Conservation (phyloP, 176 grass and related monocot species). For the Triticum dicoccoides region DNA sequence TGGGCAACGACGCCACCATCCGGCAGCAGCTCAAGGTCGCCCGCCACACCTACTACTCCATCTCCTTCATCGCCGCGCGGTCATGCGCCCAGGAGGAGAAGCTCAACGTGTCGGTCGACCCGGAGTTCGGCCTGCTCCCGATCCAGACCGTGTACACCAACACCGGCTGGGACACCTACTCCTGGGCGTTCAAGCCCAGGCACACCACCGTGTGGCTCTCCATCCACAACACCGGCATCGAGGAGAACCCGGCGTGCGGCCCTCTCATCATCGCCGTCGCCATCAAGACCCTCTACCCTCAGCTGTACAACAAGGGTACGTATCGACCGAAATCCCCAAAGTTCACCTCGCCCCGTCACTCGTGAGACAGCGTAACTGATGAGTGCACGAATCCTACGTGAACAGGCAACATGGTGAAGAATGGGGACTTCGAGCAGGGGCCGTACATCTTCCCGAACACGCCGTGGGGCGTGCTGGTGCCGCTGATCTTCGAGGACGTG, state of each 20-base stretch:
- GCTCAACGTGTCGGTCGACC: slow-evolving; percentile 49
- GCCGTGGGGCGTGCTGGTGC: slow-evolving; percentile 53
- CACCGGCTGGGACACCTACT: slow-evolving; percentile 61
- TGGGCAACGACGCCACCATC: slow-evolving; percentile 63
- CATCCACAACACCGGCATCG: slow-evolving; percentile 57
- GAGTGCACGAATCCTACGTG: background rate
- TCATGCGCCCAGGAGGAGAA: slow-evolving; percentile 57
- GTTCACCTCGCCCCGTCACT: too few relatives aligned
- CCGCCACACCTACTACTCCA: slow-evolving; percentile 33
- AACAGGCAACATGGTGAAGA: slow-evolving; percentile 43
- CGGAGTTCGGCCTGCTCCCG: slow-evolving; percentile 41
- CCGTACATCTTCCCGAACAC: slow-evolving; percentile 43
- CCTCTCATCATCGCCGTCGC: slow-evolving; percentile 49
- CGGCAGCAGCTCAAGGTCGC: slow-evolving; percentile 36
- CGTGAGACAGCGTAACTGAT: background rate
- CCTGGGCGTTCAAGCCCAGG: slow-evolving; percentile 40
- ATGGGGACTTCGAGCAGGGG: slow-evolving; percentile 57
- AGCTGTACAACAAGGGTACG: background rate
- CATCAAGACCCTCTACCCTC: slow-evolving; percentile 33
- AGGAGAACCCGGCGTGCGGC: slow-evolving; percentile 57
- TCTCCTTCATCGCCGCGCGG: slow-evolving; percentile 55
- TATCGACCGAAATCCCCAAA: too few relatives aligned
- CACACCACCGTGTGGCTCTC: slow-evolving; percentile 7
- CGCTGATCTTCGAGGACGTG: slow-evolving; percentile 53
- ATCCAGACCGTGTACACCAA: slow-evolving; percentile 54